These are phyloP conservation scores for Kalmusia sp. DNA, from an alignment of 2,329 filamentous ascomycete genomes.

Conservation along the genomic window DNA sequence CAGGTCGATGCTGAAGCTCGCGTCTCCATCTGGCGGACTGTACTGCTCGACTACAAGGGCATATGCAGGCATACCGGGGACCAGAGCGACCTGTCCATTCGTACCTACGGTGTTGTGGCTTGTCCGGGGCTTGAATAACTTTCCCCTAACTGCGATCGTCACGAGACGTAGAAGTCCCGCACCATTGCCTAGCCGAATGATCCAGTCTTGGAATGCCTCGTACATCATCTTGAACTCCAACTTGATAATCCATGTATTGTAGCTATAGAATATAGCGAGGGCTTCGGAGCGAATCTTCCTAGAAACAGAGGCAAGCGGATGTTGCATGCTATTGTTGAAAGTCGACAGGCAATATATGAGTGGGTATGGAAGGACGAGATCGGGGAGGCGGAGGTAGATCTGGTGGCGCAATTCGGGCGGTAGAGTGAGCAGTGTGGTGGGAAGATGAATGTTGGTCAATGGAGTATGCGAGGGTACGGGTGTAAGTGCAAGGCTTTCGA, in stretches of 20 bases:
- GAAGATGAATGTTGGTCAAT: conserved; percentile 7
- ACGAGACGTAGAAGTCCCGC: conserved; percentile 40
- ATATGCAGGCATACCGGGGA: background rate
- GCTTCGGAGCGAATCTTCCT: conserved; percentile 44
- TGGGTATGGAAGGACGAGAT: conserved; percentile 43
- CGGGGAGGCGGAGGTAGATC: conserved; percentile 46
- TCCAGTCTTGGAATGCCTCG: conserved; percentile 49
- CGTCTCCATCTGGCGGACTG: conserved; percentile 44
- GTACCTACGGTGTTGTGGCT: conserved; percentile 22
- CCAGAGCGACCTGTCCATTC: background rate
- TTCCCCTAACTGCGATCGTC: conserved; percentile 40
- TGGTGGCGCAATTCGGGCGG: conserved; percentile 47
- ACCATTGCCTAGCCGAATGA: conserved; percentile 41
- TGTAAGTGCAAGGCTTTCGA: conserved; percentile 37
- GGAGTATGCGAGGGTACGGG: conserved; percentile 19
- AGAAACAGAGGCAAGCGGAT: conserved; percentile 45
- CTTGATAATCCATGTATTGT: conserved; percentile 50
- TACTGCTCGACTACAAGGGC: conserved; percentile 26
- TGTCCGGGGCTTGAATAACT: conserved; percentile 41
- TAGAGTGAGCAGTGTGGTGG: conserved; percentile 42
- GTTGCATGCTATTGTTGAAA: conserved; percentile 44
- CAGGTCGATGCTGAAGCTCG: conserved; percentile 45
- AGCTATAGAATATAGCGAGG: conserved; percentile 49
- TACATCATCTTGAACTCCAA: conserved; percentile 50
- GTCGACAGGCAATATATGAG: conserved; percentile 51